Base-by-base conservation (phyloP, 2,329 filamentous ascomycete genomes). In the Tolypocladium tundrense region DNA sequence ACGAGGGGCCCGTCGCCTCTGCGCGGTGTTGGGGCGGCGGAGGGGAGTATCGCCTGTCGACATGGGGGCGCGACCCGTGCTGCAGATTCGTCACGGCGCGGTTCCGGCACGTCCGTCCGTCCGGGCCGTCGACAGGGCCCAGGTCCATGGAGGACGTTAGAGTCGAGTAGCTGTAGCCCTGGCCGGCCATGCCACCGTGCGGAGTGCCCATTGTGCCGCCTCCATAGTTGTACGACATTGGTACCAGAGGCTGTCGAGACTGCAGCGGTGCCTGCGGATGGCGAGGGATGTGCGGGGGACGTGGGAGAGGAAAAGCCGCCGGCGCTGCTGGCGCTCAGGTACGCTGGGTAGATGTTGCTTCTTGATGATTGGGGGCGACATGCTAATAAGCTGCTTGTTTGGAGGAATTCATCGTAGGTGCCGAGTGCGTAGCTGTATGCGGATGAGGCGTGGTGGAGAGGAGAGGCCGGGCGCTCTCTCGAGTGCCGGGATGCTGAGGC, bases 101-200 rank as follows among this genome's bases (percentile, higher is more conserved):
- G 27, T 21, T 37, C 24, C 27, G 57, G 19, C 39, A 35, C 37
- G 8, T 31, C 13, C 42, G 33, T 5, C 39, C 27, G 13, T 24
- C 14, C n/a, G 41, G 33, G 37, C 16, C 45, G 21, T 53, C 55
- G 14, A 10, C 21, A 31, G 9, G 53, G 13, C 42, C 10, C n/a
- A 24, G 6, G 14, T 39, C 53, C 53, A 45, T 55, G 14, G 53
- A 43, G 7, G 53, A 27, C 31, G 45, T 51, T n/a, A 58, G 21
- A 24, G 57, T n/a, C 3, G 53, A 39, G 40, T 58, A 56, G 57
- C 57, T 58, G 41, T 58, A 58, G 45, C 40, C 57, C 19, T 21
- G 51, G 33, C 33, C 41, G 16, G n/a, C n/a, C 21, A 39, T 39
- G 24, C 21, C 42, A 10, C 21, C 43, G 16, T 40, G 27, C 8